These are phyloP conservation scores for Evansstolkia leycettana DNA, from an alignment of 495 filamentous ascomycete genomes.

Conservation along the genomic window DNA sequence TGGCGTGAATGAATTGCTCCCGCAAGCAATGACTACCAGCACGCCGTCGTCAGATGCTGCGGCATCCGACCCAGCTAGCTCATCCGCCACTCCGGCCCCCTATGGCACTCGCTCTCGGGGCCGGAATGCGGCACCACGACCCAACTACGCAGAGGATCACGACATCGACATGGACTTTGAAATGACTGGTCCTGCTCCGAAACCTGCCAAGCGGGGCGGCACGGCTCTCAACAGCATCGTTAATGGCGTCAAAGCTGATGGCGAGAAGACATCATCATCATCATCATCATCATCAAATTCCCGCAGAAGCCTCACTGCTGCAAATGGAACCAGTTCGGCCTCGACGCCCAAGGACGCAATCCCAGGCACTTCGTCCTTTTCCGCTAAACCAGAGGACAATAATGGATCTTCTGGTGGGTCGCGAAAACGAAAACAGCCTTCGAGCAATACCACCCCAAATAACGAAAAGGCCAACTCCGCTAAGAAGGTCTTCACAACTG, in stretches of 20 bases:
- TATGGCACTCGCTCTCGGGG: slow-evolving; percentile 96
- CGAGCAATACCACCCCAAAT: slow-evolving; percentile 29
- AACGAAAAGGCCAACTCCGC: slow-evolving; percentile 23
- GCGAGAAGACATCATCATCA: slow-evolving; percentile 30
- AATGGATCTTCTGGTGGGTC: slow-evolving; percentile 28
- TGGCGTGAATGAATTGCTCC: slow-evolving; percentile 24
- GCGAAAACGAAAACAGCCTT: slow-evolving; percentile 75
- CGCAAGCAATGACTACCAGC: slow-evolving; percentile 38
- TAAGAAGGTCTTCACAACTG: slow-evolving; percentile 32
- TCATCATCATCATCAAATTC: slow-evolving; percentile 10
- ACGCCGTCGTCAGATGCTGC: slow-evolving; percentile 32
- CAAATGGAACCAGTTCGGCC: slow-evolving; percentile 17
- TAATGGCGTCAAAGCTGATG: slow-evolving; percentile 27
- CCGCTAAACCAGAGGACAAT: slow-evolving; percentile 33
- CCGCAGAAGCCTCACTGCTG: slow-evolving; percentile 31
- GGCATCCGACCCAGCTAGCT: slow-evolving; percentile 25
- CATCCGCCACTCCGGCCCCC: slow-evolving; percentile 45
- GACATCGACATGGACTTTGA: slow-evolving; percentile 80
- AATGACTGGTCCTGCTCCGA: slow-evolving; percentile 30
- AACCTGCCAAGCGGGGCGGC: slow-evolving; percentile 32
- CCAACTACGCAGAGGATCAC: slow-evolving; percentile 94
- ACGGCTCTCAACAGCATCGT: slow-evolving; percentile 12
- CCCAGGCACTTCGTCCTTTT: slow-evolving; percentile 53
- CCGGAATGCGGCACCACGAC: slow-evolving; percentile 63
- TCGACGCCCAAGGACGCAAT: slow-evolving; percentile 39